Conservation (phyloP, 352 stramenopile genomes). For the Peronospora farinosa region DNA sequence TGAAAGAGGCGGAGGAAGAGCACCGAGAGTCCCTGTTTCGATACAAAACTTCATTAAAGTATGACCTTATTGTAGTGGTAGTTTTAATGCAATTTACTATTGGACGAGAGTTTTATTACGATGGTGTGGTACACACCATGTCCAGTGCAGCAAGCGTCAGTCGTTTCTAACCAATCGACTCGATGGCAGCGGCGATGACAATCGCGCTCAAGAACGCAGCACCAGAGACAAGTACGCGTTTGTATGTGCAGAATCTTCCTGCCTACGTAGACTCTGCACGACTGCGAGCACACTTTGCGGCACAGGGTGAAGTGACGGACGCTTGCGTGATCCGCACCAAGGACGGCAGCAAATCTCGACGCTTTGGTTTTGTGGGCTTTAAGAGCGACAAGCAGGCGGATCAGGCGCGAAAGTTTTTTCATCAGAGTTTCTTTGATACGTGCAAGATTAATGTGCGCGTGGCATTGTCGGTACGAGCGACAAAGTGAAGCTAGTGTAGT, state of each 20-base stretch:
- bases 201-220: slow-evolving; percentile 5
- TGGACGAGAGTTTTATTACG: too few species aligned
- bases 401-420: slow-evolving; percentile 58
- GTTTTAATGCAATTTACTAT: too few species aligned
- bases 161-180: too few species aligned
- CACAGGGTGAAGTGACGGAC: slow-evolving; percentile 83
- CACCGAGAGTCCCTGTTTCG: slow-evolving; percentile 26
- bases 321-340: slow-evolving; percentile 87
- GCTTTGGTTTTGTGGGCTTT: slow-evolving; percentile 82
- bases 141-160: too few species aligned
- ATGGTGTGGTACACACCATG: slow-evolving; percentile 4
- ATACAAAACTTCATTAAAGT: not conserved
- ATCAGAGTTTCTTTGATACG: slow-evolving; percentile 89
- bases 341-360: slow-evolving; percentile 74
- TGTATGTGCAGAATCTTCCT: slow-evolving; percentile 82
- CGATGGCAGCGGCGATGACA: slow-evolving; percentile 22
- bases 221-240: slow-evolving; percentile 35
- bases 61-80: too few species aligned
- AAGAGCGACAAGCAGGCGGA: slow-evolving; percentile 61
- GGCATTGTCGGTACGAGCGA: slow-evolving; percentile 47
- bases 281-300: slow-evolving; percentile 68
- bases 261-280: slow-evolving; percentile 69
- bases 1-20: slow-evolving; percentile 66
- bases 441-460: slow-evolving; percentile 80
- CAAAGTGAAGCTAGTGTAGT: slow-evolving; percentile 1